Percentiles rank a stretch among this genome's conserved stretches.
Conservation (phyloP, 2,329 filamentous ascomycete genomes). For the Fusarium neocosmosporiellum region DNA sequence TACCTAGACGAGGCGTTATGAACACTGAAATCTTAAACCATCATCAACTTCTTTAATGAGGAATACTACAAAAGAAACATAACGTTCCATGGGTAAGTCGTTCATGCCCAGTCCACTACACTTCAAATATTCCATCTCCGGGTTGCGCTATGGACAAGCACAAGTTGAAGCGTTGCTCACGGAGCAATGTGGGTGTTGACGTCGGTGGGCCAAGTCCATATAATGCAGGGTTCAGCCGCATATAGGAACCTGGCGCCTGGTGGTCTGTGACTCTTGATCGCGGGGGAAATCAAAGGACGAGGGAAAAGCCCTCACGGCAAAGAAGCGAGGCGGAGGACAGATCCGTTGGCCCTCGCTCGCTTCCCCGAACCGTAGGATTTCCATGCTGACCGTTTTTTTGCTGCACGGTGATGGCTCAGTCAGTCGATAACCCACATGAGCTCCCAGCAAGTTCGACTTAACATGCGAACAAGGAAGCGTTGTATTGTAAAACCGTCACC, state of each 20-base stretch:
- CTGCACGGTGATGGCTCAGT: constrained; percentile 8
- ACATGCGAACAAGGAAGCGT: constrained; percentile 4
- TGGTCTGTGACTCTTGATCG: constrained; percentile 3
- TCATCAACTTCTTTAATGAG: not conserved
- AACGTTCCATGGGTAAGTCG: not conserved
- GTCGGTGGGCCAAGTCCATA: not conserved
- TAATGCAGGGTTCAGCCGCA: constrained; percentile 12
- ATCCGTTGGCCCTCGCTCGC: not conserved
- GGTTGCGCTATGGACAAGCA: not conserved
- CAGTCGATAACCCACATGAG: constrained; percentile 34
- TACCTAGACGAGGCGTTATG: not conserved
- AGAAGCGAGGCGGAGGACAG: constrained; percentile 11
- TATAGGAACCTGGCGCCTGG: not conserved
- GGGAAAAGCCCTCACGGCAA: not conserved
- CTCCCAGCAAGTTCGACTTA: constrained; percentile 4
- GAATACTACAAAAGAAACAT: not conserved
- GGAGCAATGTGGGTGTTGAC: not conserved
- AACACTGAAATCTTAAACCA: not conserved
- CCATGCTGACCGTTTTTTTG: not conserved
- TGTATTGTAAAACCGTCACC: constrained; percentile 12
- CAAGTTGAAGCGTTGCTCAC: not conserved
- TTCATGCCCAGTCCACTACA: not conserved
- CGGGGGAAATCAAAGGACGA: not conserved
- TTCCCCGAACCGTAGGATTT: constrained; percentile 1
- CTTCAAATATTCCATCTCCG: not conserved